Evolutionary conservation across 345 rosid genomes (phyloP), one percentile per base, ranked within the genome.

Genomic region (Brassica incana): DNA sequence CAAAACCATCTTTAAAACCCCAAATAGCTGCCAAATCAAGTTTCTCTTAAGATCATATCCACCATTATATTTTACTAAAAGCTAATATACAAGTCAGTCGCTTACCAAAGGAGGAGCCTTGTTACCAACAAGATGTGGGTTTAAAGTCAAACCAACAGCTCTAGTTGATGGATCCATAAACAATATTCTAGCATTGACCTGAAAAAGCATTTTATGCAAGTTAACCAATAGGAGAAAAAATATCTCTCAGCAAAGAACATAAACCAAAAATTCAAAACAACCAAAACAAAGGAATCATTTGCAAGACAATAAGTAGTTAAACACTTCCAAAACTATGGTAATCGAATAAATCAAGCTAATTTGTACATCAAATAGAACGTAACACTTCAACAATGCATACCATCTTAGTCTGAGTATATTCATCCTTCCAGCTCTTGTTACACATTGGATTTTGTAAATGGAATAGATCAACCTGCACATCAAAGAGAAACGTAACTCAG

Each of bases 111-210:
- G 90, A 73, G 98, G 98, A 79, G 90, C 87, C 75, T 78, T 87
- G 80, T 93, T 90, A 63, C 83, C 89, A 82, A 93, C 81, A 83
- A 95, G 94, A 84, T 90, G 84, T 8, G 89, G 94, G 84, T 91
- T 95, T 81, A 95, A 79, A 40, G 99, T 93, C 92, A 95, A 88
- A 77, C 97, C 97, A 71, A 95, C 83, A 73, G 99, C 99, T 84
- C 99, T 90, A 72, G 94, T 88, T 74, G 90, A 86, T 70, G 98
- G 97, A 88, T 95, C 99, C 18, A 91, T 79, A 82, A 93, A 95
- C 74, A 95, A 80, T 84, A 95, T 88, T 45, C 97, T 90, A 70
- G 99, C 97, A 81, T 86, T 90, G 78, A 95, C 96, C 99, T 95
- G 88, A 75, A 67, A 67, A 56, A 35, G 56, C 23, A 75, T 50